phyloP scores from a whole-genome alignment of 2,329 filamentous ascomycete genomes.

The Aspergillus neoniger region DNA sequence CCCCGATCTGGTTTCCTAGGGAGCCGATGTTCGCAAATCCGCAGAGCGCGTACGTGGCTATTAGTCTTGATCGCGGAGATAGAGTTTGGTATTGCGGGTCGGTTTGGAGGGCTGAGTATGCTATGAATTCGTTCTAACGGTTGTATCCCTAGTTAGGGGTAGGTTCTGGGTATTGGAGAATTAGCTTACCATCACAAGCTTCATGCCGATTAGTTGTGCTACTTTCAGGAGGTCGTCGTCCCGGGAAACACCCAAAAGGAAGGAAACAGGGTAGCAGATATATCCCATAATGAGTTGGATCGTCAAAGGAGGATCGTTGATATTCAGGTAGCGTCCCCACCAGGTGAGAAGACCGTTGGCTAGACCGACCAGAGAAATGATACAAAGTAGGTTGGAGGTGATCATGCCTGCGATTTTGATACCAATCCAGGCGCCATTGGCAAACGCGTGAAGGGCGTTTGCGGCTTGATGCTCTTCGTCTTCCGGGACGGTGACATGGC shows the following conservation, averaged over 20 bases:
- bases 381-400: conserved; percentile 74
- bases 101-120: conserved; percentile 62
- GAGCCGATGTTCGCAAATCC: conserved; percentile 83
- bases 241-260: conserved; percentile 76
- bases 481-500: conserved; percentile 77
- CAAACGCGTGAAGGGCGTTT: conserved; percentile 82
- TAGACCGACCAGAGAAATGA: conserved; percentile 74
- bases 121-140: conserved; percentile 72
- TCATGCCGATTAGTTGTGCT: conserved; percentile 76
- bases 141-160: neutral
- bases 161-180: neutral
- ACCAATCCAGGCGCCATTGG: conserved; percentile 81
- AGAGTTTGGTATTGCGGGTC: conserved; percentile 58
- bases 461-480: conserved; percentile 70
- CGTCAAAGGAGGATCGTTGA: conserved; percentile 69
- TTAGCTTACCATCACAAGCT: conserved; percentile 69
- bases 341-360: conserved; percentile 76
- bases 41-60: conserved; percentile 83
- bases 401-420: conserved; percentile 88
- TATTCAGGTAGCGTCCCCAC: conserved; percentile 79
- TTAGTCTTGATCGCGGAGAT: conserved; percentile 71
- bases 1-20: conserved; percentile 86
- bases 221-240: conserved; percentile 67
- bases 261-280: conserved; percentile 74
- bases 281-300: conserved; percentile 77